A percentile compares a stretch with the other conserved stretches of the same genome.
phyloP scores from a whole-genome alignment of 129 eudicot genomes.

The Flaveria linearis region DNA sequence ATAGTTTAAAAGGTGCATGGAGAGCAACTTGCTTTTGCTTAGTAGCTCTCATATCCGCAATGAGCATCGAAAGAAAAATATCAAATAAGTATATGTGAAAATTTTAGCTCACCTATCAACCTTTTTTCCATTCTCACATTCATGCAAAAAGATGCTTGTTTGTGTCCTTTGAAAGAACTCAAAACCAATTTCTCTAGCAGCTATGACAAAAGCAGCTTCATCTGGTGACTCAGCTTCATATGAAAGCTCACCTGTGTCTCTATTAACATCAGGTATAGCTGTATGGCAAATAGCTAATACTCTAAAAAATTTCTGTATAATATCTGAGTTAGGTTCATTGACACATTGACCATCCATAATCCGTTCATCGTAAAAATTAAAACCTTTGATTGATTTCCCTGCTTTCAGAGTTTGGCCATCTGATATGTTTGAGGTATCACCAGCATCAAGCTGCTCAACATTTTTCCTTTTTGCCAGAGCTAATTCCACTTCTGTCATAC shows the following conservation, averaged over 20 bases:
- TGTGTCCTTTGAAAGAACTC: slow-evolving; percentile 90
- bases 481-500: slow-evolving; percentile 90
- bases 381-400: slow-evolving; percentile 64
- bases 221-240: slow-evolving; percentile 99
- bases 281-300: slow-evolving; percentile 94
- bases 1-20: neutral
- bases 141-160: slow-evolving; percentile 79
- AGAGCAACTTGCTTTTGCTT: slow-evolving; percentile 7
- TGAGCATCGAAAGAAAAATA: slow-evolving; percentile 2
- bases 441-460: slow-evolving; percentile 32
- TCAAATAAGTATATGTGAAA: neutral
- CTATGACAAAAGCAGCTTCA: slow-evolving; percentile 98
- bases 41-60: slow-evolving; percentile 11
- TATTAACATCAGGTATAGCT: slow-evolving; percentile 82
- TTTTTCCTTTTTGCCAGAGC: slow-evolving; percentile 67
- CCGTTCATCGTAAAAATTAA: slow-evolving; percentile 78
- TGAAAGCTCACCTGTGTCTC: slow-evolving; percentile 60
- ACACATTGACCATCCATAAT: slow-evolving; percentile 79
- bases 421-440: slow-evolving; percentile 28
- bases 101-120: slow-evolving; percentile 59
- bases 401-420: slow-evolving; percentile 34
- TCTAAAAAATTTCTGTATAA: slow-evolving; percentile 74
- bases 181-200: slow-evolving; percentile 92
- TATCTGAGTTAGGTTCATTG: slow-evolving; percentile 53
- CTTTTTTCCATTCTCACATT: slow-evolving; percentile 49